Conservation (phyloP, 2,329 filamentous ascomycete species). For the Ramichloridium luteum region DNA sequence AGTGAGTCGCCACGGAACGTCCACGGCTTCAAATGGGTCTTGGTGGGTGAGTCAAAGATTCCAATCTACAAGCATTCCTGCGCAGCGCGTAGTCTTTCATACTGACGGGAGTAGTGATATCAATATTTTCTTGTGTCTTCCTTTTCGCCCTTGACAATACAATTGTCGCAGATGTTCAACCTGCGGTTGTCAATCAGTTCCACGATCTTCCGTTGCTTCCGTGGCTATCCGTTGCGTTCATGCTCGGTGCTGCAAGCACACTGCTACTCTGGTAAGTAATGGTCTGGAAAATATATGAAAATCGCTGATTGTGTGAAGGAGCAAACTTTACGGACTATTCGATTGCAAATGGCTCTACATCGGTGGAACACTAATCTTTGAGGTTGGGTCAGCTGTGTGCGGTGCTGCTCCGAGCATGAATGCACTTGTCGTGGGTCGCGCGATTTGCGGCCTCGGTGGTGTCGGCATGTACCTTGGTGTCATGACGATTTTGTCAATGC, state of each 20-base stretch:
- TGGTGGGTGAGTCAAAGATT: too few relatives aligned
- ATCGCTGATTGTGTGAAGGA: too few relatives aligned
- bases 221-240: neutral
- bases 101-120: too few relatives aligned
- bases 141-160: conserved; percentile 1
- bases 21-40: too few relatives aligned
- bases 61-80: too few relatives aligned
- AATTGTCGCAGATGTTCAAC: neutral
- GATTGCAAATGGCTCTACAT: conserved; percentile 21
- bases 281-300: too few relatives aligned
- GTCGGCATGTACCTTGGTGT: conserved; percentile 22
- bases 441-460: conserved; percentile 21
- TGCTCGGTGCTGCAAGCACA: neutral
- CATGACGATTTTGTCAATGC: conserved; percentile 6
- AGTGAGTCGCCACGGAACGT: too few relatives aligned
- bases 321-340: conserved; percentile 18
- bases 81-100: too few relatives aligned
- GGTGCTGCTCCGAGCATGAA: conserved; percentile 23
- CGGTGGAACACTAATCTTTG: conserved; percentile 17
- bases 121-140: neutral
- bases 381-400: conserved; percentile 21
- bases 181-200: neutral
- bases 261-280: neutral
- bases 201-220: neutral
- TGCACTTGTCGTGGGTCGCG: conserved; percentile 23